A percentile compares a stretch with the other conserved stretches of the same genome.
phyloP scores from a whole-genome alignment of 306 rosid species.

The Lotus japonicus region DNA sequence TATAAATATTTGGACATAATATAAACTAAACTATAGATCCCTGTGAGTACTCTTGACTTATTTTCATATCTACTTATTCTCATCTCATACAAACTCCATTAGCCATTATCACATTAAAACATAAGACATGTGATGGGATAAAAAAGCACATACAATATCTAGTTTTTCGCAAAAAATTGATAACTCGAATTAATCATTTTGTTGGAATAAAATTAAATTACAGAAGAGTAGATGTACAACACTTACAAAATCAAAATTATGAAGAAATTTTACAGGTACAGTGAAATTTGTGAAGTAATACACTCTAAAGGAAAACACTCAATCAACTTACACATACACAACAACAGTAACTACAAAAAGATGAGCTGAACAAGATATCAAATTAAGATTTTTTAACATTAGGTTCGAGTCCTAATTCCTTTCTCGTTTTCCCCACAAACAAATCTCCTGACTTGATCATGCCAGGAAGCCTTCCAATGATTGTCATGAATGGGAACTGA shows the following conservation, averaged over 20 bases:
- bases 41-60: too few relatives aligned
- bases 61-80: too few relatives aligned
- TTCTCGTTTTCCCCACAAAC: constrained; percentile 76
- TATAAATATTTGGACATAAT: too few relatives aligned
- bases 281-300: background rate
- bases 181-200: background rate
- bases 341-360: background rate
- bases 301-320: constrained; percentile 1
- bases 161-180: too few relatives aligned
- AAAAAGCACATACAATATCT: too few relatives aligned
- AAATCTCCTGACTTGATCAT: constrained; percentile 68
- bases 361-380: background rate
- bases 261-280: constrained; percentile 5
- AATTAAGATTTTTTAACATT: constrained; percentile 28
- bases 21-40: too few relatives aligned
- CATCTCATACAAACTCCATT: too few relatives aligned
- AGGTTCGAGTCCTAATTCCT: constrained; percentile 51
- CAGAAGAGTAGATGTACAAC: background rate
- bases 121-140: too few relatives aligned
- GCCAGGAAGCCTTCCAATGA: constrained; percentile 61
- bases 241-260: constrained; percentile 9
- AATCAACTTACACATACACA: constrained; percentile 13
- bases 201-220: too few relatives aligned
- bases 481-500: constrained; percentile 51
- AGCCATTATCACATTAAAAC: too few relatives aligned